phyloP scores from a whole-genome alignment of 257 asterid species.

The Paulownia fortunei region DNA sequence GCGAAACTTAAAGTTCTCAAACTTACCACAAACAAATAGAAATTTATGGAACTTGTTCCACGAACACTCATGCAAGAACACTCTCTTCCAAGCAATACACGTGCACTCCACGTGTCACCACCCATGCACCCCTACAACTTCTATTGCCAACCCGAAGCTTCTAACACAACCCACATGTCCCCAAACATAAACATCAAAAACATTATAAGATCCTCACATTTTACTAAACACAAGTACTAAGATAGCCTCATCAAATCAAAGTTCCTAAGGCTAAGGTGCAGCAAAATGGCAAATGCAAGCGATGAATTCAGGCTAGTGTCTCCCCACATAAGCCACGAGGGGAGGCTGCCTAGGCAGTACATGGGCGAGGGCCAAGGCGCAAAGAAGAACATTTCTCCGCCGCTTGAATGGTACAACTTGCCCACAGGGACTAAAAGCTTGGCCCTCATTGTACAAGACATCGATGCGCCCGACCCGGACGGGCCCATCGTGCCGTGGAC shows the following conservation, averaged over 20 bases:
- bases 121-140: conserved; percentile 10
- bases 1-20: neutral
- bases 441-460: conserved; percentile 71
- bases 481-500: conserved; percentile 65
- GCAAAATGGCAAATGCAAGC: conserved; percentile 61
- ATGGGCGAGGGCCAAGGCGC: conserved; percentile 89
- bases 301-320: conserved; percentile 70
- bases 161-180: conserved; percentile 37
- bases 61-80: neutral
- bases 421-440: conserved; percentile 66
- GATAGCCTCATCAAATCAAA: too few species aligned
- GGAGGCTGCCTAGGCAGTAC: conserved; percentile 73
- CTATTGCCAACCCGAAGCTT: conserved; percentile 37
- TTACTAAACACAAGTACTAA: too few species aligned
- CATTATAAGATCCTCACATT: neutral
- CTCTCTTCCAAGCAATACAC: neutral
- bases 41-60: neutral
- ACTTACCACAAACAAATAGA: neutral
- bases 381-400: conserved; percentile 65
- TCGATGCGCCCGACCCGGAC: conserved; percentile 78
- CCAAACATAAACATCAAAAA: neutral
- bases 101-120: conserved; percentile 35
- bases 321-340: conserved; percentile 57
- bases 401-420: conserved; percentile 84
- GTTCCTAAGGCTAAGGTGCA: too few species aligned